Evolutionary conservation across 2,329 filamentous ascomycete species (phyloP), one percentile per base, ranked within the genome.

Genomic region (Chaetomium strumarium): DNA sequence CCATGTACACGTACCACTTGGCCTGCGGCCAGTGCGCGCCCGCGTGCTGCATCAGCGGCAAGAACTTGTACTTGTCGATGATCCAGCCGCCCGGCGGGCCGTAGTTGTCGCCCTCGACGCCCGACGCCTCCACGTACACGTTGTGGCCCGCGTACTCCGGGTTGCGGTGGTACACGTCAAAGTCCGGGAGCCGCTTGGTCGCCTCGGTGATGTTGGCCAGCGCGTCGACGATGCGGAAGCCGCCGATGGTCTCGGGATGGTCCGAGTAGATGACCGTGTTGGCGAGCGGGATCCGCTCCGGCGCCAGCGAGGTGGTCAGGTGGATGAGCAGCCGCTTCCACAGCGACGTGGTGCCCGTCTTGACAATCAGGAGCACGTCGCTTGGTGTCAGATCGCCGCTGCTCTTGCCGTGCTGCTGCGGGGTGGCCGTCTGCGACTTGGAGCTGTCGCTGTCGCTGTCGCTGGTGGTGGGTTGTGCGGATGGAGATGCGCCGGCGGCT

Each of bases 1-100:
- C 54, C 54, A 53, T 53, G 54, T 56, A 56, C 31, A 56, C 51
- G 31, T 56, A 56, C 54, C 54, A 56, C 29, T 56, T 56, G 13
- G 44, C 54, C 2, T 49, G 13, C 14, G 51, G 51, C 40, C 46
- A 49, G 47, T 56, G 53, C 12, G 30, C 40, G 6, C 54, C 54
- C n/a, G 54, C 54, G 39, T 56, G 54, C 14, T 50, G 33, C 14
- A 56, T 53, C 17, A 56, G 11, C 9, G 54, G 54, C 3, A 56
- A 8, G 16, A 56, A 56, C 34, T 56, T 56, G 46, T 49, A 56
- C 44, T 56, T 56, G 47, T 56, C 54, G n/a, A 56, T 38, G 19
- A 56, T 53, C 54, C 54, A 56, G 2, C 54, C 54, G 2, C 54
- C 54, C 2, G 54, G 38, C 2, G 54, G 54, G 20, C 54, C 54